Evolutionary conservation across 78 protist species (phyloP).

Genomic region (Capsaspora owczarzaki): DNA sequence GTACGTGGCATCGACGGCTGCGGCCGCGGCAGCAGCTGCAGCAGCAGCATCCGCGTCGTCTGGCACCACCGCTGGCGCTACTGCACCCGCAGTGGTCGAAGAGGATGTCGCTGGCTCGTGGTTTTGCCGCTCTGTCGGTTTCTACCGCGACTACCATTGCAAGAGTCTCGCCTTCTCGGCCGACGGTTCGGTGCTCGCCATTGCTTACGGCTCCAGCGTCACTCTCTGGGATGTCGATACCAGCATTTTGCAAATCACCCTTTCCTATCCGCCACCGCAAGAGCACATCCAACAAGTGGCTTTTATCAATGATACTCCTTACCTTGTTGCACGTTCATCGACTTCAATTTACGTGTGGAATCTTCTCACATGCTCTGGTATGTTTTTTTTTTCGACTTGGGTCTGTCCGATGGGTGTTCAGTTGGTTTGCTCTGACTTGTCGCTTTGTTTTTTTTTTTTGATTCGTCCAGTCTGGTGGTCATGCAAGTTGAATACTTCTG

Average conservation of each 20-base stretch:
- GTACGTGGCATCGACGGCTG: no score
- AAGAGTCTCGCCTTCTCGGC: background rate
- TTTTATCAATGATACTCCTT: background rate
- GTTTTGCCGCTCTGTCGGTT: slow-evolving; percentile 4
- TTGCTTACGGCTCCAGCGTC: background rate
- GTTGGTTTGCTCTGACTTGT: background rate
- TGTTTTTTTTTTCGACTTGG: background rate
- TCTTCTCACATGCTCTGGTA: background rate
- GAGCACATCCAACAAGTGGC: background rate
- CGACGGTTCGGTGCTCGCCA: slow-evolving; percentile 26
- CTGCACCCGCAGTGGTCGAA: no score
- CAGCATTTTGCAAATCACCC: background rate
- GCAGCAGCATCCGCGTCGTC: no score
- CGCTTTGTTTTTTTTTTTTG: background rate
- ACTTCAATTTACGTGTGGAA: background rate
- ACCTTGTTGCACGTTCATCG: background rate
- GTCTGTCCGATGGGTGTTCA: background rate
- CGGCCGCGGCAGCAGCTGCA: no score
- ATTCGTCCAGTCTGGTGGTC: background rate
- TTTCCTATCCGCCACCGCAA: background rate
- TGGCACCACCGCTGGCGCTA: no score
- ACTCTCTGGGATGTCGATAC: background rate
- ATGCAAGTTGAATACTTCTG: background rate
- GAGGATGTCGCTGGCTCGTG: no score
- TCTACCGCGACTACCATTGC: background rate